These are phyloP conservation scores for Clarireedia monteithiana DNA, from an alignment of 2,329 filamentous ascomycete genomes.

Conservation along the genomic window DNA sequence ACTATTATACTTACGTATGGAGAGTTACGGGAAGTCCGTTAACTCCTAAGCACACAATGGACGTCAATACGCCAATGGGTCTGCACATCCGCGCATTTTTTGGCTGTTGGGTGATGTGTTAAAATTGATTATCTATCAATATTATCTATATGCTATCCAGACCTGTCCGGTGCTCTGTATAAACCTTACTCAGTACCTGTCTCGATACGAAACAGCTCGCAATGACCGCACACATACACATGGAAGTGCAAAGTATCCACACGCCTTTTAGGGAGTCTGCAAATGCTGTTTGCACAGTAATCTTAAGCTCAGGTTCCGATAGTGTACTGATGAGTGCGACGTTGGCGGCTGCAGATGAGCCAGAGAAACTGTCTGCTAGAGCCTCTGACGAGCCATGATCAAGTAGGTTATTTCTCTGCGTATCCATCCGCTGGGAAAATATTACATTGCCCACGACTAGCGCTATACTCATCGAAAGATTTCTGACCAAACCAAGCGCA, in stretches of 20 bases:
- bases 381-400: conserved; percentile 12
- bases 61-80: too few relatives aligned
- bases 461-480: conserved; percentile 35
- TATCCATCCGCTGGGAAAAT: conserved; percentile 36
- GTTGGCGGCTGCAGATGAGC: neutral
- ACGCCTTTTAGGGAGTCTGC: conserved; percentile 18
- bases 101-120: neutral
- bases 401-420: conserved; percentile 6
- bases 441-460: conserved; percentile 40
- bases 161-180: conserved; percentile 45
- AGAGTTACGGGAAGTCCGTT: too few relatives aligned
- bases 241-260: conserved; percentile 20
- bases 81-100: too few relatives aligned
- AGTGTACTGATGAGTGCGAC: neutral
- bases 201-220: conserved; percentile 37
- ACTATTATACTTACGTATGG: too few relatives aligned
- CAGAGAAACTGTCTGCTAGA: conserved; percentile 30
- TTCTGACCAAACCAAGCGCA: conserved; percentile 40
- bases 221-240: conserved; percentile 26
- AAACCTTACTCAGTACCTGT: conserved; percentile 36
- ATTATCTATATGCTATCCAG: neutral
- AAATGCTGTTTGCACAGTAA: conserved; percentile 15
- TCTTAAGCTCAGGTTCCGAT: conserved; percentile 4
- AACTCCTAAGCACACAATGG: too few relatives aligned
- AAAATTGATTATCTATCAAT: neutral